Conservation (phyloP, 2,329 filamentous ascomycete species). For the Phialophora macrospora region DNA sequence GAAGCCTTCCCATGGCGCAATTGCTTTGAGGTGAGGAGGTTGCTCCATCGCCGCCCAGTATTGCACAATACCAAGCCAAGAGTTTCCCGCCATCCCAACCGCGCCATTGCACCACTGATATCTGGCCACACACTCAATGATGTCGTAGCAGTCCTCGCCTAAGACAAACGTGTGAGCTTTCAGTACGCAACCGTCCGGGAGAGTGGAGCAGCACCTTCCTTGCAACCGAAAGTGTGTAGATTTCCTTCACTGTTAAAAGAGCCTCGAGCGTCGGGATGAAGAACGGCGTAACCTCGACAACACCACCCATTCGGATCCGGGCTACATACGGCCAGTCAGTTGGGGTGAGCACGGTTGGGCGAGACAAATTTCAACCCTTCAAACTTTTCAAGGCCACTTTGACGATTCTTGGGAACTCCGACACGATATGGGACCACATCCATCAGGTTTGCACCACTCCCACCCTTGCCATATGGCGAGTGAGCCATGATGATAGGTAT, state of each 20-base stretch:
- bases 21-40: constrained; percentile 51
- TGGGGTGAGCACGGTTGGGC: background rate
- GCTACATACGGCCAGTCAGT: constrained; percentile 2
- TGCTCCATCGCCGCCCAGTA: constrained; percentile 51
- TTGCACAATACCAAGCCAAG: constrained; percentile 50
- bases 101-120: constrained; percentile 54
- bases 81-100: constrained; percentile 54
- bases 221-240: constrained; percentile 48
- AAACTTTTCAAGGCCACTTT: constrained; percentile 35
- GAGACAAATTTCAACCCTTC: constrained; percentile 32
- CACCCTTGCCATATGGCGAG: constrained; percentile 43
- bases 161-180: background rate
- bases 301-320: constrained; percentile 44
- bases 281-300: constrained; percentile 41
- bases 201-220: constrained; percentile 42
- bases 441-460: constrained; percentile 31
- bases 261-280: constrained; percentile 43
- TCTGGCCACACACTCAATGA: constrained; percentile 50
- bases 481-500: constrained; percentile 42
- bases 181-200: background rate
- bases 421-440: constrained; percentile 40
- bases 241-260: constrained; percentile 41
- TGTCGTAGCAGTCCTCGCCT: constrained; percentile 54
- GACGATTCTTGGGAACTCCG: constrained; percentile 42
- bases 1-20: constrained; percentile 57